Evolutionary conservation across 164 flowering plant genomes (phyloP).

Genomic region (Chloranthus sessilifolius): DNA sequence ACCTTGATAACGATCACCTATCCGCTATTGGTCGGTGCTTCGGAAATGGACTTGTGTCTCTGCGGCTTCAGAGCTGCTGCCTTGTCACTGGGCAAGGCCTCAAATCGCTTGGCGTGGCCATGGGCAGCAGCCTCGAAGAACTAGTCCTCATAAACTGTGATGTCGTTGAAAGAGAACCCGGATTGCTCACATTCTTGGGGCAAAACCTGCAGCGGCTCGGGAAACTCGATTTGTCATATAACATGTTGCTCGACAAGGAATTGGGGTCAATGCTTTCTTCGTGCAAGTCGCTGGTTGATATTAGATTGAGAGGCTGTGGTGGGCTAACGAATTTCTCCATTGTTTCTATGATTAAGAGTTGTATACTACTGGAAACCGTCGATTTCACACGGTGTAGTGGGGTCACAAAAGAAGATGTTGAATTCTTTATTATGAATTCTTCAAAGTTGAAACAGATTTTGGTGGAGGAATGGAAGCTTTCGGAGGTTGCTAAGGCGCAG

Average conservation of each 20-base stretch:
- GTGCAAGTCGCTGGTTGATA: slow-evolving; percentile 38
- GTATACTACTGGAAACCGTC: slow-evolving; percentile 42
- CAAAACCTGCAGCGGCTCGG: slow-evolving; percentile 48
- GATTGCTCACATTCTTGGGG: slow-evolving; percentile 62
- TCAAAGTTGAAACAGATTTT: slow-evolving; percentile 32
- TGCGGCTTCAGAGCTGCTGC: slow-evolving; percentile 75
- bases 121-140: slow-evolving; percentile 44
- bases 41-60: slow-evolving; percentile 30
- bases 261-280: slow-evolving; percentile 62
- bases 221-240: slow-evolving; percentile 67
- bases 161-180: slow-evolving; percentile 63
- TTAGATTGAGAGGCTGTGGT: slow-evolving; percentile 63
- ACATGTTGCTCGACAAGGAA: slow-evolving; percentile 65
- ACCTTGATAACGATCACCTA: slow-evolving; percentile 59
- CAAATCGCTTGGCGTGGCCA: slow-evolving; percentile 29
- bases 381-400: slow-evolving; percentile 46
- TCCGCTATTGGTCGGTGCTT: slow-evolving; percentile 41
- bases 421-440: slow-evolving; percentile 36
- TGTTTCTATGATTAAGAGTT: slow-evolving; percentile 35
- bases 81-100: slow-evolving; percentile 71
- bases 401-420: slow-evolving; percentile 42
- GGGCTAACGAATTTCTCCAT: slow-evolving; percentile 30
- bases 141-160: slow-evolving; percentile 66
- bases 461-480: slow-evolving; percentile 61
- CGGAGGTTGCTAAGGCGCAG: slow-evolving; percentile 41